phyloP scores from a whole-genome alignment of 306 rosid genomes.

The Cucumis hystrix region DNA sequence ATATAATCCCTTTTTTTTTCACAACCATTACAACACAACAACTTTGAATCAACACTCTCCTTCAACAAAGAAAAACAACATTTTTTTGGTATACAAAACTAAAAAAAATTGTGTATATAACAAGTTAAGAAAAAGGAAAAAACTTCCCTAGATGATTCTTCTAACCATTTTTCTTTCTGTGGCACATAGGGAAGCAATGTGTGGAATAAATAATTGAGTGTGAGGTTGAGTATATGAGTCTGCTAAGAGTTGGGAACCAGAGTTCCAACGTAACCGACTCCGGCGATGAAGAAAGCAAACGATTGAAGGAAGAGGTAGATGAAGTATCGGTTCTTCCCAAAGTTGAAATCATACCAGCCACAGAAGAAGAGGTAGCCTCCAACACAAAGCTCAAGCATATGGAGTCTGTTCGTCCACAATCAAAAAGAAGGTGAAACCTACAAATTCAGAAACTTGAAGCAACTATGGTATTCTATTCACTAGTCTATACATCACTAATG shows the following conservation, averaged over 20 bases:
- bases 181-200: constrained; percentile 4
- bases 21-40: not conserved
- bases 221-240: not conserved
- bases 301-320: constrained; percentile 78
- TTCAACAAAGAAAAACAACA: not conserved
- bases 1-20: not conserved
- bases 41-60: not conserved
- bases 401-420: constrained; percentile 36
- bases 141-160: not conserved
- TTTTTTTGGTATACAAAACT: not conserved
- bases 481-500: not conserved
- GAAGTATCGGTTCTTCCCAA: constrained; percentile 65
- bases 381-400: constrained; percentile 54
- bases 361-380: constrained; percentile 71
- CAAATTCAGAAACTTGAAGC: not conserved
- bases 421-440: constrained; percentile 2
- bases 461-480: not conserved
- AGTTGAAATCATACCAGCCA: constrained; percentile 63
- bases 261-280: constrained; percentile 76
- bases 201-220: constrained; percentile 3
- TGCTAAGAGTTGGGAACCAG: constrained; percentile 46
- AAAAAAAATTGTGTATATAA: not conserved
- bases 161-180: constrained; percentile 9
- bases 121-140: constrained; percentile 5
- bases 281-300: constrained; percentile 73